Conservation (phyloP, 169 alveolate species). For the Plasmodium gonderi region DNA sequence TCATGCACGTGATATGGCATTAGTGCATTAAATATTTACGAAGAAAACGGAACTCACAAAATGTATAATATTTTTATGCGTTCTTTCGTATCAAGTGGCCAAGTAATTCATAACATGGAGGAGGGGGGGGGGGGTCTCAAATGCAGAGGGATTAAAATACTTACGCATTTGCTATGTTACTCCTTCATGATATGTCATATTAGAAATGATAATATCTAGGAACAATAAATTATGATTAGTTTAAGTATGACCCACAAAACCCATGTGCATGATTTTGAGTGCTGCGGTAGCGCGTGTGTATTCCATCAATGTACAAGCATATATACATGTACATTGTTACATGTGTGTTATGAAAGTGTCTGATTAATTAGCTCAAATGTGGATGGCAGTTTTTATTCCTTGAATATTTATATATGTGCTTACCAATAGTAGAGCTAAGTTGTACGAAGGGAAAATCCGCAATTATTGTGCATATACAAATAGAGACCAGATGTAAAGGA, state of each 20-base stretch:
- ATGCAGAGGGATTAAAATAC: too few species aligned
- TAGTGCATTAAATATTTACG: neutral
- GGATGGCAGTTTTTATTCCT: neutral
- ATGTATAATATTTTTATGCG: too few species aligned
- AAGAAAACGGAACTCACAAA: too few species aligned
- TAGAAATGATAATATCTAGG: too few species aligned
- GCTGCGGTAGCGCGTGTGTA: too few species aligned
- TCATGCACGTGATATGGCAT: neutral
- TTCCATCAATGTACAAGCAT: neutral
- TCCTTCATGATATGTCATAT: too few species aligned
- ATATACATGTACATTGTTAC: neutral
- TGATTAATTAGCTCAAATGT: neutral
- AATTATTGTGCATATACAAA: neutral
- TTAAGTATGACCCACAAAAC: too few species aligned
- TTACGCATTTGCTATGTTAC: too few species aligned
- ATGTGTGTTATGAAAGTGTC: neutral
- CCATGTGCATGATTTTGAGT: neutral
- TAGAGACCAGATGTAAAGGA: neutral
- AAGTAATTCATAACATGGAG: too few species aligned
- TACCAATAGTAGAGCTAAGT: neutral
- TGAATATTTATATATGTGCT: neutral
- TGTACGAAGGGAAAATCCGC: neutral
- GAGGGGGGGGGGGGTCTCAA: too few species aligned
- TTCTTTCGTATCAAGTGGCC: too few species aligned
- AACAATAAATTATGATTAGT: too few species aligned